Percentiles rank a stretch among this genome's conserved stretches.
These are phyloP conservation scores for Agastache rugosa DNA, from an alignment of 257 asterid genomes.

Conservation along the genomic window DNA sequence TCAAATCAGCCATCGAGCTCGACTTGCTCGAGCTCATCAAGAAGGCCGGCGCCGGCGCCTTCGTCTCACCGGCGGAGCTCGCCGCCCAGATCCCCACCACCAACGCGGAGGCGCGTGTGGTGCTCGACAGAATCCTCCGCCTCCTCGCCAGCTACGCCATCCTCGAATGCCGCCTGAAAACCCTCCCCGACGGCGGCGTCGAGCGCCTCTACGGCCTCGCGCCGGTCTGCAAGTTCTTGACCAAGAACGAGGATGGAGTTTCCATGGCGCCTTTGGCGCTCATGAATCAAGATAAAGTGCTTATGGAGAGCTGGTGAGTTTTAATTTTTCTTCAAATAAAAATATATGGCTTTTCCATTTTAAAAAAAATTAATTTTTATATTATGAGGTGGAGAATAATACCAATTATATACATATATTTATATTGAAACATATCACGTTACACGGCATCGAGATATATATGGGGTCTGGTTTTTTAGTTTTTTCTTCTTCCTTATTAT, in stretches of 20 bases:
- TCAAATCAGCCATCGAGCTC: slow-evolving; percentile 73
- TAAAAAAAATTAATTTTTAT: background rate
- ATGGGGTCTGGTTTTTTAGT: background rate
- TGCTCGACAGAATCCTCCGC: slow-evolving; percentile 80
- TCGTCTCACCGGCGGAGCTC: slow-evolving; percentile 59
- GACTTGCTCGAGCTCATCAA: slow-evolving; percentile 75
- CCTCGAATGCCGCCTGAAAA: slow-evolving; percentile 51
- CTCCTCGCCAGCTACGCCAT: slow-evolving; percentile 64
- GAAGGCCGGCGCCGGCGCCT: slow-evolving; percentile 62
- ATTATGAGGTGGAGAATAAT: slow-evolving; percentile 12
- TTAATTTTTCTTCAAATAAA: background rate
- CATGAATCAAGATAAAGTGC: slow-evolving; percentile 86
- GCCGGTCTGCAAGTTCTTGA: slow-evolving; percentile 68
- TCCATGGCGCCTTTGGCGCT: slow-evolving; percentile 74
- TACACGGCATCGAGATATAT: too few relatives aligned
- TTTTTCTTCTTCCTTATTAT: too few relatives aligned
- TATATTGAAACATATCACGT: background rate
- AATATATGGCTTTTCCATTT: background rate
- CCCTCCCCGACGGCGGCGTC: slow-evolving; percentile 49
- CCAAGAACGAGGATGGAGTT: slow-evolving; percentile 72
- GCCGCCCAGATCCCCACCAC: slow-evolving; percentile 57
- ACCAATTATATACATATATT: background rate
- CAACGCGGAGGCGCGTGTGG: slow-evolving; percentile 56
- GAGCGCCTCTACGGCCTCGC: slow-evolving; percentile 66
- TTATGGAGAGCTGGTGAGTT: slow-evolving; percentile 85